Base-by-base conservation (phyloP, 179 eudicot genomes). In the Corrigiola litoralis region DNA sequence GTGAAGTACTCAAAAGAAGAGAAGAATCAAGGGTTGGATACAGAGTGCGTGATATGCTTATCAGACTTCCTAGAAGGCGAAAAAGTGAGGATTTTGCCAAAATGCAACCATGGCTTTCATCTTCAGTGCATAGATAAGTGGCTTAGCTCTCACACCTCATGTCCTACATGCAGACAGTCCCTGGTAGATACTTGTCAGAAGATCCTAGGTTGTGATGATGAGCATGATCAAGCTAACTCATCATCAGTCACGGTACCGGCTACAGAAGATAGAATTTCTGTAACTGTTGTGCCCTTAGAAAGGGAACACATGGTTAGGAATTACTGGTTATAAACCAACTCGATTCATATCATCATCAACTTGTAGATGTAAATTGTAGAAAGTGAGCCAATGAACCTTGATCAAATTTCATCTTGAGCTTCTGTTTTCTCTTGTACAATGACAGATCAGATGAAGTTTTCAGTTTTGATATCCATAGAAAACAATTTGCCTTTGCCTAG, bases 81-180 rank as follows among this genome's bases (percentile, higher is more conserved):
- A 1, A 53, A 7, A 24, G 36, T 75, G 0, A 65, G 72, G 56
- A 53, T 70, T 38, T 47, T 75, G 52, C 79, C 79, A 2, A 70
- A 65, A 60, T 75, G 79, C 27, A 64, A 65, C 41, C 79, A 75
- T 75, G 75, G 72, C 0, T 75, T 75, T 32, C 79, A 75, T 66
- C 68, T 75, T 38, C 66, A 59, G 68, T 75, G 79, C 21, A 66
- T 75, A 28, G 79, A 75, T 71, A 66, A 60, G 49, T 75, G 79
- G 79, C 67, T 75, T 38, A 61, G 46, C 0, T 75, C 68, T 23
- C 71, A 75, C 10, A 45, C 79, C 29, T 75, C 79, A 27, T 75
- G 79, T 25, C 79, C 79, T 54, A 72, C 71, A 52, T 75, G 79
- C 20, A 70, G 79, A 28, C 75, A 54, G 2, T 70, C 68, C n/a